Conservation (phyloP, 306 rosid species). For the Prosopis cineraria region DNA sequence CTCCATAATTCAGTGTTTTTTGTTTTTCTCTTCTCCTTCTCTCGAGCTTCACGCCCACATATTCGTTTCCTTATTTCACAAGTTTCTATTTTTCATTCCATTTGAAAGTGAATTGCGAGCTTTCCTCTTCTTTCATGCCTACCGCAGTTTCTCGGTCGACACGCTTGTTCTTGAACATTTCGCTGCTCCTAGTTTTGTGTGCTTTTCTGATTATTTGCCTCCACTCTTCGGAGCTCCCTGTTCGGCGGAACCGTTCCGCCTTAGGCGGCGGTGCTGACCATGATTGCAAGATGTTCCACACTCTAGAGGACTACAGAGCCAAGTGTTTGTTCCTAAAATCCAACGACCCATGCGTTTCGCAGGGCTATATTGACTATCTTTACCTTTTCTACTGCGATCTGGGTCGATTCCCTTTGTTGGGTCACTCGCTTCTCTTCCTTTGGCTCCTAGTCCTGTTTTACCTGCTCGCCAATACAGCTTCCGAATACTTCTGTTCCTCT, state of each 20-base stretch:
- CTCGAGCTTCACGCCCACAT: slow-evolving; percentile 12
- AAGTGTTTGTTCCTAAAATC: slow-evolving; percentile 45
- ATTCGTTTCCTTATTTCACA: slow-evolving; percentile 22
- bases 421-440: slow-evolving; percentile 36
- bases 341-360: slow-evolving; percentile 39
- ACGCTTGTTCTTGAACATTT: slow-evolving; percentile 49
- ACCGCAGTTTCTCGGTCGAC: slow-evolving; percentile 18
- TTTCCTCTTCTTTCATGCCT: slow-evolving; percentile 22
- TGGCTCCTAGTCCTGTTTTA: slow-evolving; percentile 48
- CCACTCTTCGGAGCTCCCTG: slow-evolving; percentile 34
- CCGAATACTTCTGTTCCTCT: slow-evolving; percentile 50
- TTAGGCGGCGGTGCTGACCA: slow-evolving; percentile 1
- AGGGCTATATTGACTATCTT: slow-evolving; percentile 49
- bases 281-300: slow-evolving; percentile 40
- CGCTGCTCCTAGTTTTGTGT: slow-evolving; percentile 39
- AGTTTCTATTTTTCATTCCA: slow-evolving; percentile 16
- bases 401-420: slow-evolving; percentile 42
- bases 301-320: slow-evolving; percentile 33
- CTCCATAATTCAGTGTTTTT: background rate
- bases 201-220: slow-evolving; percentile 35
- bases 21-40: background rate
- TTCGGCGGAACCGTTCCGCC: slow-evolving; percentile 1
- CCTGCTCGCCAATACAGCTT: slow-evolving; percentile 45
- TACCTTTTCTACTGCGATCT: slow-evolving; percentile 46
- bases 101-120: background rate